Conservation (phyloP, 192 early-diverging fungal genomes). For the Gonapodya sp. region DNA sequence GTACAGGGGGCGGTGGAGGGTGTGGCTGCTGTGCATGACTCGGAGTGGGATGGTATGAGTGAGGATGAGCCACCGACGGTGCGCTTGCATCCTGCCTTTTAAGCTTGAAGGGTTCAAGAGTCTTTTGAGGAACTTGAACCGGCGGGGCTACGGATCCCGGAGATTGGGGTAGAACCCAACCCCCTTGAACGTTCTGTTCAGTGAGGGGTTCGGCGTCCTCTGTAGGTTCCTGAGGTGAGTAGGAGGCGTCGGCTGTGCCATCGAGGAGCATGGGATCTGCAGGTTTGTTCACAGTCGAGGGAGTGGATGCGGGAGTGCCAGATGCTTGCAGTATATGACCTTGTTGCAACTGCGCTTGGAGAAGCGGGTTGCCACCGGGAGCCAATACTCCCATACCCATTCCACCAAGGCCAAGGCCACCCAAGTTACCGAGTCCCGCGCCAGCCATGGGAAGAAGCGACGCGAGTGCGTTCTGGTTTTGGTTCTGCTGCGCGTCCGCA, state of each 20-base stretch:
- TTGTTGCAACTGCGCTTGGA: background rate
- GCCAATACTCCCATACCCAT: background rate
- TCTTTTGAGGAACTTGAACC: background rate
- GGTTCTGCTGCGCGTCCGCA: background rate
- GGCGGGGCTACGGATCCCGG: background rate
- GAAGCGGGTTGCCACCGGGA: too few relatives aligned
- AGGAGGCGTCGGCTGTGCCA: background rate
- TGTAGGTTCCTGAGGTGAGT: background rate
- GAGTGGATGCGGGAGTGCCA: background rate
- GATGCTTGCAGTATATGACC: background rate
- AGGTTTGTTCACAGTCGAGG: background rate
- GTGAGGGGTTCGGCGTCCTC: background rate
- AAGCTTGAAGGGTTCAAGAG: background rate
- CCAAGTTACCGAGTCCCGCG: background rate
- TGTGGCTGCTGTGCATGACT: background rate
- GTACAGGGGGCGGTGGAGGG: background rate
- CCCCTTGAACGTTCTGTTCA: too few relatives aligned
- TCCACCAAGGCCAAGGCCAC: conserved; percentile 1
- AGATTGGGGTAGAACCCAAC: too few relatives aligned
- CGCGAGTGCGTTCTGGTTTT: background rate
- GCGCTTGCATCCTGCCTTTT: background rate
- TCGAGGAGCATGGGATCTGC: background rate
- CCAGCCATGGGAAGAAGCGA: background rate
- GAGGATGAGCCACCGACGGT: background rate
- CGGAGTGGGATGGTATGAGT: too few relatives aligned